phyloP scores from a whole-genome alignment of 768 basidiomycete species.

The Termitomyces sp. region DNA sequence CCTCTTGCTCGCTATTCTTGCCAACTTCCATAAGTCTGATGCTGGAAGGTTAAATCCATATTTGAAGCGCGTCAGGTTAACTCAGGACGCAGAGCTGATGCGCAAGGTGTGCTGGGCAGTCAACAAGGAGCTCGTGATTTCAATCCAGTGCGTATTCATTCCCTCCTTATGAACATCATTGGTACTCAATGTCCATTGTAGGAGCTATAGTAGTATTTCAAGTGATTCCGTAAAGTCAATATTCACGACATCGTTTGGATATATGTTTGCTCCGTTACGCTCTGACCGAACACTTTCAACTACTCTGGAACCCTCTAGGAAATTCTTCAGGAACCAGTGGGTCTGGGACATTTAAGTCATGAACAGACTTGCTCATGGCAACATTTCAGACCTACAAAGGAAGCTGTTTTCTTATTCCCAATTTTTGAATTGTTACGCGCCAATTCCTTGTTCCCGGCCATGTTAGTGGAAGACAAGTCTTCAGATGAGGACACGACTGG shows the following conservation, averaged over 20 bases:
- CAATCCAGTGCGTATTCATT: slow-evolving; percentile 38
- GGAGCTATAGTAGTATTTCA: slow-evolving; percentile 50
- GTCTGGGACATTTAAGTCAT: slow-evolving; percentile 5
- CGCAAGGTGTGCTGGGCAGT: slow-evolving; percentile 52
- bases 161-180: background rate
- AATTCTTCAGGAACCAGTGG: slow-evolving; percentile 56
- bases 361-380: background rate
- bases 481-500: slow-evolving; percentile 17
- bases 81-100: slow-evolving; percentile 45
- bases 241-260: slow-evolving; percentile 43
- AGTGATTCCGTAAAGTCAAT: slow-evolving; percentile 47
- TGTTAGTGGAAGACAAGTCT: slow-evolving; percentile 34
- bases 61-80: slow-evolving; percentile 44
- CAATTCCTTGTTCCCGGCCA: slow-evolving; percentile 43
- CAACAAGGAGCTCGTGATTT: slow-evolving; percentile 43
- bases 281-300: slow-evolving; percentile 49
- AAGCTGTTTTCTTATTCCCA: slow-evolving; percentile 51
- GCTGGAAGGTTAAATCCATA: slow-evolving; percentile 67
- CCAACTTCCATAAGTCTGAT: slow-evolving; percentile 70
- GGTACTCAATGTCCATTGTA: slow-evolving; percentile 16
- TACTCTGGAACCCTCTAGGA: slow-evolving; percentile 39
- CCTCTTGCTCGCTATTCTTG: slow-evolving; percentile 55
- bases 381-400: slow-evolving; percentile 52
- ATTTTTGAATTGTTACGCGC: slow-evolving; percentile 54
- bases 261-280: slow-evolving; percentile 44